phyloP scores from a whole-genome alignment of 169 alveolate species.

The Perkinsus olseni region DNA sequence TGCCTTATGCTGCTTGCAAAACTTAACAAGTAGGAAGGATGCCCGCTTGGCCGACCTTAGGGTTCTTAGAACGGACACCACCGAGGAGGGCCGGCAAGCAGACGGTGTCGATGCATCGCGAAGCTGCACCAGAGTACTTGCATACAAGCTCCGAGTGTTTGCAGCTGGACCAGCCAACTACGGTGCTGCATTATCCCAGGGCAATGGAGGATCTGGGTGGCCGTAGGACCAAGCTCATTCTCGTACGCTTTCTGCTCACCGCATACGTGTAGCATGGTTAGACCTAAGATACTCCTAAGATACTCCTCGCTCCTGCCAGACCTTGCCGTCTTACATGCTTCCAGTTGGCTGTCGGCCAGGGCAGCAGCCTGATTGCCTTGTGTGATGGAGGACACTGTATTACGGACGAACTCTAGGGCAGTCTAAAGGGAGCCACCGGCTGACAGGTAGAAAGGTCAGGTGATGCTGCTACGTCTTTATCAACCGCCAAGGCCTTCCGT shows the following conservation, averaged over 20 bases:
- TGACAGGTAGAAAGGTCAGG: neutral
- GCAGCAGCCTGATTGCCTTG: neutral
- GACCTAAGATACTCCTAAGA: neutral
- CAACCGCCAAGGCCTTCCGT: neutral
- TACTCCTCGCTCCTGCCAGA: neutral
- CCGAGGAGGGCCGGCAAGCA: neutral
- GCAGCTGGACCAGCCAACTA: neutral
- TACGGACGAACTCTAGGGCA: neutral
- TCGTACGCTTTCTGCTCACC: neutral
- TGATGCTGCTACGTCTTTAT: neutral
- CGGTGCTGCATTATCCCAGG: neutral
- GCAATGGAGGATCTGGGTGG: neutral
- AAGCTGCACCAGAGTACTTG: neutral
- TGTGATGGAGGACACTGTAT: neutral
- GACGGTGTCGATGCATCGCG: neutral
- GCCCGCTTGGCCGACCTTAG: neutral
- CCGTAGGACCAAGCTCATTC: neutral
- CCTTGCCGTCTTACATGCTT: neutral
- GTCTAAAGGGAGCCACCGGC: too few relatives aligned
- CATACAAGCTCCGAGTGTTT: neutral
- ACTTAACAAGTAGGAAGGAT: neutral
- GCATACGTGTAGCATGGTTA: neutral
- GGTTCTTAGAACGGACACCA: neutral
- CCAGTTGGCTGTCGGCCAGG: neutral
- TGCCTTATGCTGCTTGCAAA: neutral